Conservation (phyloP, 176 grass and related monocot genomes). For the Phyllostachys edulis region DNA sequence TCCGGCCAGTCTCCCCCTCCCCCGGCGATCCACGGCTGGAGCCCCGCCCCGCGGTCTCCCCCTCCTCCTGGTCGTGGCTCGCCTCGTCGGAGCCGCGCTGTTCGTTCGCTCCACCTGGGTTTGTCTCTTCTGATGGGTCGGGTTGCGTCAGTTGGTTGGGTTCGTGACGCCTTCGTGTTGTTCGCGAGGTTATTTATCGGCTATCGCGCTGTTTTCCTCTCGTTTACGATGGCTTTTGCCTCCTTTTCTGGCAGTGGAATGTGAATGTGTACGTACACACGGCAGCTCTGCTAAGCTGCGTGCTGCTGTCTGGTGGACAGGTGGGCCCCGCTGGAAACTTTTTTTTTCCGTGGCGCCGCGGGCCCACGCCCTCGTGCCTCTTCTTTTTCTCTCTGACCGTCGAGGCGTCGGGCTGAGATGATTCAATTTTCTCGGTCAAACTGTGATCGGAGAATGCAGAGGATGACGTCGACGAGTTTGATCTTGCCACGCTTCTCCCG, state of each 20-base stretch:
- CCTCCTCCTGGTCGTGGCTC: constrained; percentile 6
- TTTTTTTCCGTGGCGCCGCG: not conserved
- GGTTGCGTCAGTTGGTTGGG: not conserved
- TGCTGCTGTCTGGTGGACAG: not conserved
- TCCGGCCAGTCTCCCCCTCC: not conserved
- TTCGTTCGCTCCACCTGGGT: not conserved
- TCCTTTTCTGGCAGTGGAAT: not conserved
- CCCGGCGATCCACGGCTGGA: constrained; percentile 2
- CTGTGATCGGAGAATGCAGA: not conserved
- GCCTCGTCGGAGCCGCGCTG: not conserved
- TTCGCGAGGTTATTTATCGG: constrained; percentile 1
- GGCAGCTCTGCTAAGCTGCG: not conserved
- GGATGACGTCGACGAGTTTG: not conserved
- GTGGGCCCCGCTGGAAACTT: not conserved
- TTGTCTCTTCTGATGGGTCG: not conserved
- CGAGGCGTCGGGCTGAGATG: not conserved
- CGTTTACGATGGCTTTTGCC: not conserved
- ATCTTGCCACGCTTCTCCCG: not conserved
- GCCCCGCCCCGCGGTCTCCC: not conserved
- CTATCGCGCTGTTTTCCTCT: not conserved
- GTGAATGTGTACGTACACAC: not conserved
- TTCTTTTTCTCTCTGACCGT: not conserved
- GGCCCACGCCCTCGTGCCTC: not conserved
- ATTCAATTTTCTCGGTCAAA: not conserved
- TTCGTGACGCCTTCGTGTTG: not conserved